Evolutionary conservation across 352 stramenopile genomes (phyloP), one percentile per base, ranked within the genome.

Genomic region (Elongisporangium prolatum): DNA sequence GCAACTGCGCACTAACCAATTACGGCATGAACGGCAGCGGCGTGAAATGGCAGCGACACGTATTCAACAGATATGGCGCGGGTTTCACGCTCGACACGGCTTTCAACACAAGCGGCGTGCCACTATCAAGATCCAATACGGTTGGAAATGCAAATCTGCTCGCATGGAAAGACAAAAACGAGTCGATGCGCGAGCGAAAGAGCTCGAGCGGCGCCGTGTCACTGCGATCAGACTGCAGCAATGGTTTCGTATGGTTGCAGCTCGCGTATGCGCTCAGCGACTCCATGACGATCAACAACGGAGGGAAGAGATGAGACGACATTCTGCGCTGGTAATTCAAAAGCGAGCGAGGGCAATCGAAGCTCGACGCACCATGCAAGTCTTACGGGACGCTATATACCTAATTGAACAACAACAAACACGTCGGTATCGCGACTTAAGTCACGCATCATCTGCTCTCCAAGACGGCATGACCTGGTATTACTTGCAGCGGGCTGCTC

Each of bases 281-380:
- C 55, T 80, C 2, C 65, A 76, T 0, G 56, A 63, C 20, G 37
- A 75, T 37, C 24, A 71, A 21, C 57, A 44, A 24, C 61, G 57
- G 5, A 64, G 77, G 56, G 62, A 67, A 21, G 49, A 63, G 34
- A 60, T 76, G n/a, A 44, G 70, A 18, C 56, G 70, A 38, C 68
- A 69, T 21, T 84, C 68, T 0, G 74, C 80, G 14, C 24, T 84
- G 53, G 54, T 88, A 9, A 82, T 89, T 50, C 77, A 88, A 56
- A 86, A 84, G 37, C 67, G 75, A 6, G 67, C 74, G 0, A 70
- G 80, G 0, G 75, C 75, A 10, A 65, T 77, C 7, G 80, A 87
- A 44, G 75, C 68, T 1, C 67, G 78, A 8, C 66, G 69, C 2
- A 60, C 60, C 3, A 64, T 73, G 13, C 25, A 54, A 20, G 37